Base-by-base conservation (phyloP, 768 basidiomycete species). In the Tremella fuciformis region DNA sequence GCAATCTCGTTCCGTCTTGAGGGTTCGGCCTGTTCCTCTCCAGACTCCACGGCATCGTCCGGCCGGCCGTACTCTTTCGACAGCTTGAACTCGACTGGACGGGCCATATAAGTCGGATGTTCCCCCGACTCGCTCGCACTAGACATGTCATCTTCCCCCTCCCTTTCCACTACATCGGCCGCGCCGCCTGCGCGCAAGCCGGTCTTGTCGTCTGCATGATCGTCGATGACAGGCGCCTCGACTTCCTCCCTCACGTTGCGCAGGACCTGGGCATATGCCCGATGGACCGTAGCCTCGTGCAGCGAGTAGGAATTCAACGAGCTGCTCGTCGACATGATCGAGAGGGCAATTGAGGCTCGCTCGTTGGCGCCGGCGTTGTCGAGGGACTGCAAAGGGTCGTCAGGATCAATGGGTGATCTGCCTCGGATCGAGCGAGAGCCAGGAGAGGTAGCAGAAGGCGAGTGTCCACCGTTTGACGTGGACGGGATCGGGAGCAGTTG, bases 331-430 rank as follows among this genome's bases (percentile, higher is more conserved):
- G 47, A 49, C 18, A 60, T 11, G 3, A 60, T 44, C 18, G 53
- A 56, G 9, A 64, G 25, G 2, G 63, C 63, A 2, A 59, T 60
- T 2, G 58, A 60, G 8, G 58, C 50, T 19, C 63, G 48, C 38
- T 64, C 50, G 26, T 52, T 51, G 7, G 26, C n/a, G 22, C 40
- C 41, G 9, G 55, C 60, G 24, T 21, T 25, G 22, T 57, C 50
- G 3, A 62, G 25, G 16, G 19, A 29, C 42, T 22, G n/a, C 42
- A 46, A 15, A 46, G 42, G 42, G 16, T 46, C 42, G 42, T 46
- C 4, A 15, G 42, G 42, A 22, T 46, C 42, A 15, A 46, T 46
- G 6, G n/a, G 7, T 6, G 4, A 6, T 15, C 6, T 22, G 49
- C 42, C 13, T 44, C 40, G 13, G 4, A n/a, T 46, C n/a, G 42